Evolutionary conservation across 176 grass and related monocot species (phyloP).

Genomic region (Zea mays): DNA sequence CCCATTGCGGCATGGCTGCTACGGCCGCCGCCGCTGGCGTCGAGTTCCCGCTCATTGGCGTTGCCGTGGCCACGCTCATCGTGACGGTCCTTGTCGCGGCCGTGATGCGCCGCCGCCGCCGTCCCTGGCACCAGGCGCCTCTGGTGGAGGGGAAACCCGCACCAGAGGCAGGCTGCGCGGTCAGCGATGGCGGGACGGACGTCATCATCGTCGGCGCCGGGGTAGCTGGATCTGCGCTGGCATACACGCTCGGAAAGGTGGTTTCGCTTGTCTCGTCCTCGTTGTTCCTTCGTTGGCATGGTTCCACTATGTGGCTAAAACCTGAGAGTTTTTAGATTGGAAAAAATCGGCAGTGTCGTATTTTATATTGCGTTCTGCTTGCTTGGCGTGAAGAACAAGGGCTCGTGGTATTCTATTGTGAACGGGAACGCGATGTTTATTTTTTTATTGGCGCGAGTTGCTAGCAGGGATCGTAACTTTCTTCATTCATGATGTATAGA

Average conservation of each 20-base stretch:
- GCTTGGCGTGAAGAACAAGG: not conserved
- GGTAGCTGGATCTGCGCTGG: conserved; percentile 91
- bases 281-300: not conserved
- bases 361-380: not conserved
- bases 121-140: not conserved
- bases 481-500: not conserved
- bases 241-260: conserved; percentile 88
- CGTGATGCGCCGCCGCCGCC: conserved; percentile 21
- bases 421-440: too few relatives aligned
- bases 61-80: conserved; percentile 51
- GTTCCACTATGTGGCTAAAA: not conserved
- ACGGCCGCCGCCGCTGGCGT: not conserved
- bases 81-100: conserved; percentile 41
- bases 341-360: not conserved
- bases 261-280: conserved; percentile 4
- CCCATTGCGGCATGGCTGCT: conserved; percentile 50
- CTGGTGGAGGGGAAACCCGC: conserved; percentile 8
- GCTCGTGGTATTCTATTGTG: too few relatives aligned
- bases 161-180: conserved; percentile 20
- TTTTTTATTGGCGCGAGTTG: not conserved
- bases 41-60: conserved; percentile 34
- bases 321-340: not conserved
- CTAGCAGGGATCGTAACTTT: too few relatives aligned
- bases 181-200: conserved; percentile 41
- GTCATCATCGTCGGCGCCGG: conserved; percentile 92